These are phyloP conservation scores for Pseudotsuga menziesii DNA, from an alignment of 75 land plant genomes.

Conservation along the genomic window DNA sequence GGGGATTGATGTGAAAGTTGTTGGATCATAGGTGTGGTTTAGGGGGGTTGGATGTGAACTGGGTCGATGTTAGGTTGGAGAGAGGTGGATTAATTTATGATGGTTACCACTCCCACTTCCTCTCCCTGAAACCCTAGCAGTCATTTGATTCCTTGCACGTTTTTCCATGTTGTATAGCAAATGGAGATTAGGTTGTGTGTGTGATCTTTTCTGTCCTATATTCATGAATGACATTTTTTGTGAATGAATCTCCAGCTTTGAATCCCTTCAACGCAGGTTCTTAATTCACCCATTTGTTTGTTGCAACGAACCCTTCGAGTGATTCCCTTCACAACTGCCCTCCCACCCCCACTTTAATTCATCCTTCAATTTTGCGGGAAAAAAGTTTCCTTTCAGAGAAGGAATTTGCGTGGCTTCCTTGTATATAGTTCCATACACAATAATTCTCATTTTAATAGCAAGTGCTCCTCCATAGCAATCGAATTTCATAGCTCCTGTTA, in stretches of 20 bases:
- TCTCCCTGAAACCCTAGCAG: not conserved
- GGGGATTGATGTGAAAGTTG: conserved; percentile 3
- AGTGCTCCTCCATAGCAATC: no score
- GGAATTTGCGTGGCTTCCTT: not conserved
- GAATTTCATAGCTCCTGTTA: no score
- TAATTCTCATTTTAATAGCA: no score
- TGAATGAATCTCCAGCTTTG: not conserved
- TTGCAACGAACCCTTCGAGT: no score
- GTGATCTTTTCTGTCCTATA: not conserved
- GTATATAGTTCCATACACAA: no score
- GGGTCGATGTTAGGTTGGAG: not conserved
- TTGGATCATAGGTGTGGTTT: not conserved
- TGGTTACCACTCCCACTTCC: not conserved
- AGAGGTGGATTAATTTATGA: not conserved
- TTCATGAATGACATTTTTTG: not conserved
- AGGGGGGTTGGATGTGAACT: not conserved
- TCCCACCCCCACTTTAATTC: no score
- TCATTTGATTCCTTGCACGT: not conserved
- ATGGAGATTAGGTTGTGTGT: not conserved
- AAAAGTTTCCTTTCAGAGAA: not conserved
- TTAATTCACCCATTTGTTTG: no score
- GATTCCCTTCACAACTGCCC: no score
- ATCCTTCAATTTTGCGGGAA: not conserved
- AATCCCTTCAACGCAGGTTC: not conserved
- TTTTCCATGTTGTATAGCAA: not conserved